phyloP scores from a whole-genome alignment of 148 eudicot species.

The Dysphania ambrosioides region DNA sequence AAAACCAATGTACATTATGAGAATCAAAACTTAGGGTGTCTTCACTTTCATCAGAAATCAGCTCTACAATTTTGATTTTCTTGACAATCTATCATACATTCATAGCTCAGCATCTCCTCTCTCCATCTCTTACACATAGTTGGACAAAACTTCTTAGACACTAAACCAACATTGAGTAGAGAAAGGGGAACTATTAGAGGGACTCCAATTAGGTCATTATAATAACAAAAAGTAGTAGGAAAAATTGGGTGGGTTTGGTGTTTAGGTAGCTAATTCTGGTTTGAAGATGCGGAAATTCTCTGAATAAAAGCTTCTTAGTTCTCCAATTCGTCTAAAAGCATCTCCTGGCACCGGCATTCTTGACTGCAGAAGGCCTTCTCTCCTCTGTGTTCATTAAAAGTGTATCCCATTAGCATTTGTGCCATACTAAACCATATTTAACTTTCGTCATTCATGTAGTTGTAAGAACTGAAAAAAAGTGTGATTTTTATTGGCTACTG shows the following conservation, averaged over 20 bases:
- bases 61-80: conserved; percentile 12
- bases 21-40: conserved; percentile 33
- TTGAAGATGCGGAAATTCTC: conserved; percentile 24
- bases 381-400: conserved; percentile 48
- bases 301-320: conserved; percentile 25
- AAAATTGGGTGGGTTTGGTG: conserved; percentile 13
- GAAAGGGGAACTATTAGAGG: conserved; percentile 9
- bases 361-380: conserved; percentile 83
- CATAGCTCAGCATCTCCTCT: conserved; percentile 23
- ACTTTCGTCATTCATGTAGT: no score
- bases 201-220: conserved; percentile 22
- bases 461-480: no score
- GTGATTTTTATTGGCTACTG: no score
- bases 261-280: conserved; percentile 6
- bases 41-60: conserved; percentile 28
- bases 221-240: conserved; percentile 20
- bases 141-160: conserved; percentile 32
- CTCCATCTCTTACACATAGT: conserved; percentile 16
- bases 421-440: no score
- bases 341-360: conserved; percentile 76
- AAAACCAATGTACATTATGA: conserved; percentile 21
- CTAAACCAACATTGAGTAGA: conserved; percentile 21
- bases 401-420: background rate
- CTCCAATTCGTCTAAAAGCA: conserved; percentile 58
- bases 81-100: conserved; percentile 17